A percentile compares a stretch with the other conserved stretches of the same genome.
Conservation (phyloP, 768 basidiomycete species). For the Agrocybe praecox region DNA sequence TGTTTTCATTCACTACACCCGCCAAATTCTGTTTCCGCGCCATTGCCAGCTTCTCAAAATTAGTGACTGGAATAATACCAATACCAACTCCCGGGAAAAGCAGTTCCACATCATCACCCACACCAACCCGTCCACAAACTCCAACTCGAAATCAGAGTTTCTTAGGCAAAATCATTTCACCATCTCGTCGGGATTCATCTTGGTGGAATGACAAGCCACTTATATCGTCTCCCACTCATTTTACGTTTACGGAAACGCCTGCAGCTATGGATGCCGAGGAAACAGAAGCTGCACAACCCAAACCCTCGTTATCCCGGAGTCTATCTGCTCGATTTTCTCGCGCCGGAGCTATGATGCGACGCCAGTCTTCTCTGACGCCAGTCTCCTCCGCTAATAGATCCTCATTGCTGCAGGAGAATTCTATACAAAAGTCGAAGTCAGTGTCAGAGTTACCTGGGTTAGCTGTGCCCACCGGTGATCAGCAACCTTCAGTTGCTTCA, state of each 20-base stretch:
- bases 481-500: constrained; percentile 14
- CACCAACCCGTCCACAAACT: constrained; percentile 1
- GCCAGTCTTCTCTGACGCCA: constrained; percentile 7
- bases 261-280: neutral
- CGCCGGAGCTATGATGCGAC: constrained; percentile 10
- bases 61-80: constrained; percentile 52
- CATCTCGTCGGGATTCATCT: neutral
- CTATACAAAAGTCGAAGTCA: neutral
- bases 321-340: neutral
- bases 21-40: constrained; percentile 82
- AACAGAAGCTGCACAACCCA: neutral
- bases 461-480: neutral
- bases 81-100: constrained; percentile 8
- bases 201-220: neutral
- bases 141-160: constrained; percentile 14
- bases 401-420: no score
- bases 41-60: constrained; percentile 70
- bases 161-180: neutral
- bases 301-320: neutral
- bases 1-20: constrained; percentile 77
- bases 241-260: neutral
- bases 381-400: neutral
- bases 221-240: neutral
- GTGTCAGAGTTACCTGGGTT: neutral
- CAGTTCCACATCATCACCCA: constrained; percentile 2